These are phyloP conservation scores for Diaporthe sp. DNA, from an alignment of 2,329 filamentous ascomycete species.

Conservation along the genomic window DNA sequence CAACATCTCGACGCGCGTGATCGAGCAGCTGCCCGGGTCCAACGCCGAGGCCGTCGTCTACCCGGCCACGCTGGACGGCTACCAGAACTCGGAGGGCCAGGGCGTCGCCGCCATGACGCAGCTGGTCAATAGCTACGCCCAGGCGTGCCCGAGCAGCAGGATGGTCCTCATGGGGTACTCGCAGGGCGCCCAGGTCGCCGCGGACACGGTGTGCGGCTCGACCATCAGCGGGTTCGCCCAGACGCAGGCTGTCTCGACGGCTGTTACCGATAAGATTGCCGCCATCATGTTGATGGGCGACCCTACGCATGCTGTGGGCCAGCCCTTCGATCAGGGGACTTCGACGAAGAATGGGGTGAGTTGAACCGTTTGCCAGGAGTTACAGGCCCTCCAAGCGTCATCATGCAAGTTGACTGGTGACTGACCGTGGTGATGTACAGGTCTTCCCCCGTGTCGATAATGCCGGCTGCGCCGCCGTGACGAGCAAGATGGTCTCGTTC, in stretches of 20 bases:
- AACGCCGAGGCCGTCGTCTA: constrained; percentile 46
- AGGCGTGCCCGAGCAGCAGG: constrained; percentile 44
- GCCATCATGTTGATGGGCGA: constrained; percentile 47
- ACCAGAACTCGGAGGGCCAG: constrained; percentile 42
- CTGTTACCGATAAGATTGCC: constrained; percentile 39
- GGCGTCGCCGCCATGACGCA: constrained; percentile 43
- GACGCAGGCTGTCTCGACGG: constrained; percentile 38
- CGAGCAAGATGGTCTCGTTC: constrained; percentile 45
- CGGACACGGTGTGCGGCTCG: constrained; percentile 46
- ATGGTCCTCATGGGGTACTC: constrained; percentile 48
- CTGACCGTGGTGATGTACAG: constrained; percentile 23
- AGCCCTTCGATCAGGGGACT: constrained; percentile 45
- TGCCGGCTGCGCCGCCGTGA: constrained; percentile 44
- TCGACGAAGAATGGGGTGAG: constrained; percentile 45
- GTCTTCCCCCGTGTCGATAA: constrained; percentile 46
- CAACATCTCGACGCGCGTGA: constrained; percentile 46
- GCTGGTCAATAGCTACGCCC: constrained; percentile 42
- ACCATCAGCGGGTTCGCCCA: constrained; percentile 38
- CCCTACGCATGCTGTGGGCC: constrained; percentile 42
- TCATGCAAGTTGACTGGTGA: neutral
- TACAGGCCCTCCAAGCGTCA: neutral
- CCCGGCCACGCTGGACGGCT: constrained; percentile 46
- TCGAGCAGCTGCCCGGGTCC: constrained; percentile 44
- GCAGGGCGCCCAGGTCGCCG: constrained; percentile 47
- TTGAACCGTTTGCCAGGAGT: neutral